Conservation (phyloP, 805 yeast genomes). For the Candida sphagnicola region DNA sequence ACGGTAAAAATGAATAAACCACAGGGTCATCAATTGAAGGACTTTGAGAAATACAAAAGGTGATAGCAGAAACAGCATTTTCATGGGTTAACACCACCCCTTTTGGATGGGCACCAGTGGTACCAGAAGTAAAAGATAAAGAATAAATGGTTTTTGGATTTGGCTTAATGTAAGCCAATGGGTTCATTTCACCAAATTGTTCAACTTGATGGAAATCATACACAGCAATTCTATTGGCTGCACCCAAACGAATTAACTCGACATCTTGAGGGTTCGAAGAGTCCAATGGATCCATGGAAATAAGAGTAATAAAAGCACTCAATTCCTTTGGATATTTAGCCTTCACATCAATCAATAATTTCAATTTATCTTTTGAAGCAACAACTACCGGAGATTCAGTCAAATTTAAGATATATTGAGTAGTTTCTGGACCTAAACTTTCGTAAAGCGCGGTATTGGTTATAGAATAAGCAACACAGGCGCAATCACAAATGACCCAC, state of each 20-base stretch:
- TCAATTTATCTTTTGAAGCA: slow-evolving; percentile 31
- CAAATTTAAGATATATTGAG: slow-evolving; percentile 57
- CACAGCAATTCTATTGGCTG: slow-evolving; percentile 12
- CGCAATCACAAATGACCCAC: slow-evolving; percentile 69
- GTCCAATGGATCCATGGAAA: slow-evolving; percentile 36
- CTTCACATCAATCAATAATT: slow-evolving; percentile 25
- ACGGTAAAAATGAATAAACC: slow-evolving; percentile 46
- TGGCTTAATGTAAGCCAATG: slow-evolving; percentile 41
- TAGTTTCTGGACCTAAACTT: slow-evolving; percentile 49
- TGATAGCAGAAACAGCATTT: slow-evolving; percentile 47
- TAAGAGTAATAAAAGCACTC: slow-evolving; percentile 26
- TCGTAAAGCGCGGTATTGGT: slow-evolving; percentile 29
- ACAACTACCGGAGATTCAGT: slow-evolving; percentile 55
- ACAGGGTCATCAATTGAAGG: slow-evolving; percentile 21
- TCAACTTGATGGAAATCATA: slow-evolving; percentile 32
- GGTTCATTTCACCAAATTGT: slow-evolving; percentile 28
- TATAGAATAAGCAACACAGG: slow-evolving; percentile 50
- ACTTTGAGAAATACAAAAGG: slow-evolving; percentile 27
- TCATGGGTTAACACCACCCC: slow-evolving; percentile 60
- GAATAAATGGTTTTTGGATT: slow-evolving; percentile 49
- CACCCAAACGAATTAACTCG: slow-evolving; percentile 18
- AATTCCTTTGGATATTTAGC: slow-evolving; percentile 18
- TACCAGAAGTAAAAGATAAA: slow-evolving; percentile 73
- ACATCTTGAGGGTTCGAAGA: slow-evolving; percentile 21
- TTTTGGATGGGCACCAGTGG: slow-evolving; percentile 66